Base-by-base conservation (phyloP, 306 rosid genomes). In the Corylus americana region DNA sequence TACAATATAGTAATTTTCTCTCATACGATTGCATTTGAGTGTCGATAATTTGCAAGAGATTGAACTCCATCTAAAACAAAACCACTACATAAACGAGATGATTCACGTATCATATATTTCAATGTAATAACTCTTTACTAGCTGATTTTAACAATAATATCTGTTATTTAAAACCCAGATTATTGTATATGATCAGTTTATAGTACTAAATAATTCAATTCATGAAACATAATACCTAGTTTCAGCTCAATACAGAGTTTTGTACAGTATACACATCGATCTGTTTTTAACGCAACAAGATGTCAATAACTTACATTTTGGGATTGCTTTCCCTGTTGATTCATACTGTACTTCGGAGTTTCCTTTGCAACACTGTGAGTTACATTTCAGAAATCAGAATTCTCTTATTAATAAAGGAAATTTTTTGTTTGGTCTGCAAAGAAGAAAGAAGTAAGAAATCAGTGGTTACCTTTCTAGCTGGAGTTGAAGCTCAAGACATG, bases 401-500 rank as follows among this genome's bases (percentile, higher is more conserved):
- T 71, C 35, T 55, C 27, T 70, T 35, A 69, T 22, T 50, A 12
- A 68, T 18, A 57, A 64, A 49, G 29, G 70, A 49, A 67, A 72
- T 6, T 8, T 17, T 29, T 58, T 13, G 62, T 55, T 63, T 70
- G 49, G 71, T 51, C 79, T 68, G 75, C 47, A 13, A 70, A 68
- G 16, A 74, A 62, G 37, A 7, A 73, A 74, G 70, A 55, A 42
- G 54, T 11, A 51, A 14, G 54, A 77, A 61, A 63, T 55, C 8
- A 45, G 25, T 58, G 50, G 16, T 83, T 84, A 92, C 97, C 94
- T 92, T 85, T 92, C 94, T n/a, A 90, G 85, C 80, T 92, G 97
- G 70, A 92, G 97, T 83, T 92, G 94, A 83, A 92, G 97, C 79
- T 92, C 97, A 29, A 92, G 91, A 79, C 97, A 92, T 7, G 93